Conservation (phyloP, 1,139 yeast genomes). For the Trichomonascaceae sp. region DNA sequence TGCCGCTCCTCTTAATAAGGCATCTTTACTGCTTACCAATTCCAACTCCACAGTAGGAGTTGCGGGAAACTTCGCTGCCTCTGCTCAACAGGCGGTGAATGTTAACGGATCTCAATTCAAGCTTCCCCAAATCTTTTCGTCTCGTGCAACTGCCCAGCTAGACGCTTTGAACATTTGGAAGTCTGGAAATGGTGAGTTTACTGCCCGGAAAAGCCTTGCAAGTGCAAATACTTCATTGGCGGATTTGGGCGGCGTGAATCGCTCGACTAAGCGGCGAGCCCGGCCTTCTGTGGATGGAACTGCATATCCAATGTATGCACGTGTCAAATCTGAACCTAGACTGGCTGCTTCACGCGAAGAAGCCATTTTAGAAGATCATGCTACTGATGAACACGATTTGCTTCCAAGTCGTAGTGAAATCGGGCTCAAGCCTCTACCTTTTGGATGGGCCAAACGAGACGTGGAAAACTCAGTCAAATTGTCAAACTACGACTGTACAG, state of each 20-base stretch:
- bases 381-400: not conserved
- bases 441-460: slow-evolving; percentile 21
- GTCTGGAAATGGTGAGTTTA: not conserved
- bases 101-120: slow-evolving; percentile 13
- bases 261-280: not conserved
- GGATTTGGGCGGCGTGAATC: not conserved
- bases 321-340: not conserved
- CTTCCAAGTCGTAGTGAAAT: slow-evolving; percentile 15
- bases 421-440: slow-evolving; percentile 23
- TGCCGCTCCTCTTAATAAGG: not conserved
- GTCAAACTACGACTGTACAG: slow-evolving; percentile 13
- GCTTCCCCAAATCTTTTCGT: slow-evolving; percentile 24
- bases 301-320: not conserved
- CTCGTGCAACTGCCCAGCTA: slow-evolving; percentile 23
- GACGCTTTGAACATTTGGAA: slow-evolving; percentile 19
- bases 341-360: not conserved
- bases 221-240: slow-evolving; percentile 3
- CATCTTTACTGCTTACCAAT: slow-evolving; percentile 1
- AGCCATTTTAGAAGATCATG: not conserved
- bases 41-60: slow-evolving; percentile 2
- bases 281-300: slow-evolving; percentile 5
- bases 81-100: slow-evolving; percentile 4
- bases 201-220: not conserved
- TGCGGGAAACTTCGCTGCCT: slow-evolving; percentile 4
- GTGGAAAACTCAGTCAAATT: slow-evolving; percentile 12